Evolutionary conservation across 305 asterid genomes (phyloP).

Genomic region (Fraxinus nigra): DNA sequence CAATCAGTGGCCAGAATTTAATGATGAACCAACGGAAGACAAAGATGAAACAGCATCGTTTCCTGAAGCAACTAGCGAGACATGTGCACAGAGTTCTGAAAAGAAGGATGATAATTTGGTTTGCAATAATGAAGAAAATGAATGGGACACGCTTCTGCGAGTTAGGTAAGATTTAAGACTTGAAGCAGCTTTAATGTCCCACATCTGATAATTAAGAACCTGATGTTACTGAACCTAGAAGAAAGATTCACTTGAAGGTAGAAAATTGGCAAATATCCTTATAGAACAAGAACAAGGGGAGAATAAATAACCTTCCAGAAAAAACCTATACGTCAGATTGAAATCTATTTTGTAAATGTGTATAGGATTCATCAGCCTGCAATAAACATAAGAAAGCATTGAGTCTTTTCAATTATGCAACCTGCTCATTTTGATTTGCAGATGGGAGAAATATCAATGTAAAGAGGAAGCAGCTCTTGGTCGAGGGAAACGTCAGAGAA

Average conservation of each 20-base stretch:
- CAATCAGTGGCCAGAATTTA: slow-evolving; percentile 73
- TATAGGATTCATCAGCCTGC: background rate
- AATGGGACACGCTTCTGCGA: slow-evolving; percentile 97
- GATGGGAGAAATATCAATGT: slow-evolving; percentile 87
- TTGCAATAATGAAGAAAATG: slow-evolving; percentile 64
- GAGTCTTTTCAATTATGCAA: background rate
- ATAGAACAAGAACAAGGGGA: background rate
- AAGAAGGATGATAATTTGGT: slow-evolving; percentile 55
- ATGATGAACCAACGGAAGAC: slow-evolving; percentile 78
- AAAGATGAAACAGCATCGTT: slow-evolving; percentile 51
- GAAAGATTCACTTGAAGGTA: background rate
- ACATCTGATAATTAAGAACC: slow-evolving; percentile 8
- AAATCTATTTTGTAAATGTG: background rate
- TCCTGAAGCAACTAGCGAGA: slow-evolving; percentile 40
- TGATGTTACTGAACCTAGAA: background rate
- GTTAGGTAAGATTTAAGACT: slow-evolving; percentile 56
- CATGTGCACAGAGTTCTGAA: slow-evolving; percentile 45
- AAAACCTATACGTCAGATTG: background rate
- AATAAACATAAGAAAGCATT: background rate
- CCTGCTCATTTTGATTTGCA: slow-evolving; percentile 27
- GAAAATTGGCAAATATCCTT: background rate
- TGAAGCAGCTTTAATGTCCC: slow-evolving; percentile 12
- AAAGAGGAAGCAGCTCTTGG: slow-evolving; percentile 99
- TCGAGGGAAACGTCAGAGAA: slow-evolving; percentile 93
- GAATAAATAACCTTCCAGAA: background rate